phyloP scores from a whole-genome alignment of 2,329 filamentous ascomycete genomes.

The Lachnellula cervina region DNA sequence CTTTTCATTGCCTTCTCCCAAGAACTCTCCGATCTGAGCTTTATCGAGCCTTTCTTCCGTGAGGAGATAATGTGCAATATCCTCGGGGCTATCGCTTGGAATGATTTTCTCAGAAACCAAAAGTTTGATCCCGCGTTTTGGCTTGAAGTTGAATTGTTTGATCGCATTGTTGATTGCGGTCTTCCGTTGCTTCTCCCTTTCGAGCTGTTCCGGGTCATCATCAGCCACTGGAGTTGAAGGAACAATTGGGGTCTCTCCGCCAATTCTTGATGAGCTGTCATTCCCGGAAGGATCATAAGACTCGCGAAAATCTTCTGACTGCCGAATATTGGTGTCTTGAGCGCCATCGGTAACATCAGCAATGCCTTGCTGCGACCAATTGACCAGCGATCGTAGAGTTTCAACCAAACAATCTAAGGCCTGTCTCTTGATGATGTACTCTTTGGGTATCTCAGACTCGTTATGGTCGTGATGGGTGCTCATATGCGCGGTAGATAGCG shows the following conservation, averaged over 20 bases:
- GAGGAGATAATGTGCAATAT: constrained; percentile 80
- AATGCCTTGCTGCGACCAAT: constrained; percentile 70
- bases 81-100: constrained; percentile 66
- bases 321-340: constrained; percentile 46
- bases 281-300: constrained; percentile 70
- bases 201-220: constrained; percentile 90
- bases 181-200: constrained; percentile 90
- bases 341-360: constrained; percentile 54
- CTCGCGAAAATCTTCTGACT: constrained; percentile 57
- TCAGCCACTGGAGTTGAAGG: constrained; percentile 68
- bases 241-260: constrained; percentile 48
- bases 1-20: constrained; percentile 87
- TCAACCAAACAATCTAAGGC: constrained; percentile 86
- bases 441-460: constrained; percentile 73
- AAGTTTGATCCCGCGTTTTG: constrained; percentile 85
- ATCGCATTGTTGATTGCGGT: constrained; percentile 87
- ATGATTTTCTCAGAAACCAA: constrained; percentile 86
- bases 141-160: constrained; percentile 94
- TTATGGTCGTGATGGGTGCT: constrained; percentile 44
- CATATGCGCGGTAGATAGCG: constrained; percentile 55
- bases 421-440: constrained; percentile 87
- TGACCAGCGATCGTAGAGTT: constrained; percentile 81
- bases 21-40: constrained; percentile 84
- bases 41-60: constrained; percentile 85
- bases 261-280: constrained; percentile 57